Conservation (phyloP, 2,329 filamentous ascomycete genomes). For the Cercospora sesami region DNA sequence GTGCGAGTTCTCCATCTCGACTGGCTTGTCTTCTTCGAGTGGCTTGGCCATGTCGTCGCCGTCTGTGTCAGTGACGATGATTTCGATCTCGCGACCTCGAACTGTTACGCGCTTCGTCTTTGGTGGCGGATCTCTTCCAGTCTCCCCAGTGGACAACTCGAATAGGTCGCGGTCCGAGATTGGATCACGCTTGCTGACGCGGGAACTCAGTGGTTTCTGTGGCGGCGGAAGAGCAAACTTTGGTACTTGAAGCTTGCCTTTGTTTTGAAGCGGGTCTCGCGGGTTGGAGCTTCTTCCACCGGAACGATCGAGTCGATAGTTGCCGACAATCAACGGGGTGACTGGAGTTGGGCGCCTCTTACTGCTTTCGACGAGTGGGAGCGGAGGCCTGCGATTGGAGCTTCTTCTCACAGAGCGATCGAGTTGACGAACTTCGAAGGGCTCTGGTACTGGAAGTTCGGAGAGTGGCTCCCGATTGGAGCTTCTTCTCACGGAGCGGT, state of each 20-base stretch:
- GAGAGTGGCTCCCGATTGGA: not conserved
- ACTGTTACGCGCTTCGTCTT: not conserved
- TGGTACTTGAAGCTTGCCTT: not conserved
- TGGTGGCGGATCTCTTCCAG: not conserved
- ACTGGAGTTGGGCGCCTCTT: not conserved
- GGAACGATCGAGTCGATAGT: not conserved
- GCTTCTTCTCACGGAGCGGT: not conserved
- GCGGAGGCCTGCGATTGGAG: not conserved
- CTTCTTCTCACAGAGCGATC: not conserved
- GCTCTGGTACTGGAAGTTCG: not conserved
- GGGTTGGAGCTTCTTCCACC: not conserved
- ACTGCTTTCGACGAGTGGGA: not conserved
- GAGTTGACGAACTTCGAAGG: not conserved
- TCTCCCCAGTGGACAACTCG: not conserved
- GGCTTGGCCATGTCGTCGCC: not conserved
- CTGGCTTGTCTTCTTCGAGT: not conserved
- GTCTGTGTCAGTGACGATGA: constrained; percentile 7
- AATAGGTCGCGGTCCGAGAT: not conserved
- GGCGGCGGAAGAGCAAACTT: constrained; percentile 9
- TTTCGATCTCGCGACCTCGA: constrained; percentile 9
- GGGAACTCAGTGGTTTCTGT: not conserved
- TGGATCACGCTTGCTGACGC: not conserved
- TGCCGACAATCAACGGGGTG: not conserved
- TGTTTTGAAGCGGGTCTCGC: not conserved
- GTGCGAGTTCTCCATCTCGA: constrained; percentile 1